Percentiles rank a stretch among this genome's conserved stretches.
phyloP scores from a whole-genome alignment of 1,284 basidiomycete species.

The Ustilago trichophora region DNA sequence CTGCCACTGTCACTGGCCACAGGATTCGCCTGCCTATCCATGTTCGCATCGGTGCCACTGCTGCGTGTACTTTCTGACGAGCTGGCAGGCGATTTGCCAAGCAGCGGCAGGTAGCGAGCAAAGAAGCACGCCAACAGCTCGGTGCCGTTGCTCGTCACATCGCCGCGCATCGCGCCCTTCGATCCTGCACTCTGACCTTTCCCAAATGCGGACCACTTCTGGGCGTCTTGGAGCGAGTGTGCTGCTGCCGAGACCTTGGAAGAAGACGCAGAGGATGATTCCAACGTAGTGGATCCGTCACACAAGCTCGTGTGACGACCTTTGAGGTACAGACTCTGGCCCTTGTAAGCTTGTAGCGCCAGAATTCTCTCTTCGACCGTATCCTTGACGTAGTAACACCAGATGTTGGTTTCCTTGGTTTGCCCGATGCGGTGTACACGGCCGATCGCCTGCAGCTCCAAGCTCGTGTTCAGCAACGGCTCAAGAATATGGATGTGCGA shows the following conservation, averaged over 20 bases:
- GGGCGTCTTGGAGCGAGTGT: conserved; percentile 22
- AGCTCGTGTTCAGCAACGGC: conserved; percentile 58
- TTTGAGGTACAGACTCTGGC: conserved; percentile 51
- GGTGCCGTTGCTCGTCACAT: conserved; percentile 41
- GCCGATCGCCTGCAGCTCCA: conserved; percentile 62
- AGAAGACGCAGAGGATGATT: conserved; percentile 3
- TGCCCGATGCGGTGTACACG: conserved; percentile 63
- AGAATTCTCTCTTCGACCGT: conserved; percentile 62
- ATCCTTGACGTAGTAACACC: conserved; percentile 56
- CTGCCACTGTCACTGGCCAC: not conserved
- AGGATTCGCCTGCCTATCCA: not conserved
- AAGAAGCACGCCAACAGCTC: conserved; percentile 57
- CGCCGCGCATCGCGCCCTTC: conserved; percentile 34
- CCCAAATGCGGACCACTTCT: conserved; percentile 26
- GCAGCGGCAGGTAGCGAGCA: conserved; percentile 19
- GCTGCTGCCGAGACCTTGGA: conserved; percentile 20
- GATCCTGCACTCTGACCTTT: conserved; percentile 17
- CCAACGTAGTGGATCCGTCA: not conserved
- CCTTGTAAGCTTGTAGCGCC: conserved; percentile 41
- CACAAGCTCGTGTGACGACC: conserved; percentile 27
- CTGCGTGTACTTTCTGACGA: not conserved
- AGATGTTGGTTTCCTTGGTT: conserved; percentile 55
- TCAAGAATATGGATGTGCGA: conserved; percentile 60
- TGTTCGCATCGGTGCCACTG: too few species aligned
- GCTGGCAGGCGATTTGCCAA: not conserved